Percentiles rank a stretch among this genome's conserved stretches.
phyloP scores from a whole-genome alignment of 176 grass and related monocot species.

The Musa schizocarpa region DNA sequence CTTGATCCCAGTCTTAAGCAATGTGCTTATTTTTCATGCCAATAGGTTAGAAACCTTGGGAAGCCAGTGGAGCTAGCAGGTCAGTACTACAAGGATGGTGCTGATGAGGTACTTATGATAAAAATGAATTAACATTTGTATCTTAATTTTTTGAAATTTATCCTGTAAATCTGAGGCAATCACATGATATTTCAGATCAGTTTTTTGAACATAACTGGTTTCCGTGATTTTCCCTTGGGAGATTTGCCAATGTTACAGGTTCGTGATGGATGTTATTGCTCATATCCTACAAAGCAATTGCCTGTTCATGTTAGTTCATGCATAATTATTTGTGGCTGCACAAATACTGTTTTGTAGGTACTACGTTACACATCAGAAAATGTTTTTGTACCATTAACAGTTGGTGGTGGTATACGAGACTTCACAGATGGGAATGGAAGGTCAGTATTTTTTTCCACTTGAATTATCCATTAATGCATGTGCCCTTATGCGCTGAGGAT shows the following conservation, averaged over 20 bases:
- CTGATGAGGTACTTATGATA: conserved; percentile 58
- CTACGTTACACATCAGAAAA: conserved; percentile 79
- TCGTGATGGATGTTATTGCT: conserved; percentile 23
- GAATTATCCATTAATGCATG: background rate
- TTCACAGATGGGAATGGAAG: conserved; percentile 94
- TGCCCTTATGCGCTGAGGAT: background rate
- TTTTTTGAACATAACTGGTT: conserved; percentile 99
- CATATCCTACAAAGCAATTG: conserved; percentile 3
- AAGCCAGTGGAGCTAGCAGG: conserved; percentile 96
- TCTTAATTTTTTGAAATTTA: background rate
- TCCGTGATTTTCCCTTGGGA: conserved; percentile 91
- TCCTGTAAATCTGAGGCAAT: conserved; percentile 7
- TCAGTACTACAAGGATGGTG: conserved; percentile 93
- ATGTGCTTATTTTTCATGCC: conserved; percentile 7
- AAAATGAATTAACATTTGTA: background rate
- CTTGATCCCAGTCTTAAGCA: conserved; percentile 3
- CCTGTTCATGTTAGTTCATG: background rate
- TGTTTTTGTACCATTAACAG: conserved; percentile 97
- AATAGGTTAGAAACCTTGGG: conserved; percentile 92
- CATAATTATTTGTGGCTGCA: too few species aligned
- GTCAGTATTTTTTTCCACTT: conserved; percentile 25
- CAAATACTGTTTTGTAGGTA: conserved; percentile 42
- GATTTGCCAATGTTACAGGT: conserved; percentile 99
- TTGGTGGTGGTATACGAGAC: conserved; percentile 97
- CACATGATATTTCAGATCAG: conserved; percentile 52